phyloP scores from a whole-genome alignment of 2,329 filamentous ascomycete species.

The Apiospora sp. region DNA sequence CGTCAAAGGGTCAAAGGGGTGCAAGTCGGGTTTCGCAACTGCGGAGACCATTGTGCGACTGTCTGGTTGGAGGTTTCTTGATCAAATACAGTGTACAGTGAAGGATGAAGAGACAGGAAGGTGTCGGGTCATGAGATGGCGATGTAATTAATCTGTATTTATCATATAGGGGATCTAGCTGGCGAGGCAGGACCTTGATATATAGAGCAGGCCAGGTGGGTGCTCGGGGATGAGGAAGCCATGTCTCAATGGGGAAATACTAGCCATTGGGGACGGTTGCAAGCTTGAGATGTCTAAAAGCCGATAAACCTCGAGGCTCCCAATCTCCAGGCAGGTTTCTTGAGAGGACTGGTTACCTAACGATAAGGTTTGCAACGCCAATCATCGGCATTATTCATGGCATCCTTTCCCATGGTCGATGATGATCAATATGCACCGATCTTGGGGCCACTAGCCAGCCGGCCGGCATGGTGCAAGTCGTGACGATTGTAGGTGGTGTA shows the following conservation, averaged over 20 bases:
- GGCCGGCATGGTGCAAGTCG: not conserved
- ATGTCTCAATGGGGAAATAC: slow-evolving; percentile 26
- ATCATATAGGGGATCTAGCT: not conserved
- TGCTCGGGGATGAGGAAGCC: slow-evolving; percentile 8
- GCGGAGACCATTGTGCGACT: not conserved
- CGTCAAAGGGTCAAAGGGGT: slow-evolving; percentile 82
- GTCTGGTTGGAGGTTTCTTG: not conserved
- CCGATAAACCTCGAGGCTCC: slow-evolving; percentile 7
- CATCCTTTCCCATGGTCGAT: not conserved
- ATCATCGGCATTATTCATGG: slow-evolving; percentile 16
- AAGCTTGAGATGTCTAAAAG: slow-evolving; percentile 11
- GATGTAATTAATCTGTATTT: not conserved
- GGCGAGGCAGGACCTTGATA: slow-evolving; percentile 9
- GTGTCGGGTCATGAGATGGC: not conserved
- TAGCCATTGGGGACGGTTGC: slow-evolving; percentile 22
- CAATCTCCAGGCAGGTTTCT: not conserved
- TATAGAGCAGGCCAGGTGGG: slow-evolving; percentile 17
- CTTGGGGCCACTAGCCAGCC: not conserved
- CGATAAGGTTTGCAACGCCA: slow-evolving; percentile 15
- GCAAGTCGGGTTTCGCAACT: slow-evolving; percentile 37
- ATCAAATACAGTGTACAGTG: not conserved
- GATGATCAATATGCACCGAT: not conserved
- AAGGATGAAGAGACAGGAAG: not conserved
- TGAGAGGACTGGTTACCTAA: not conserved
- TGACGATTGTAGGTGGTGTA: not conserved